Percentiles rank a stretch among this genome's conserved stretches.
These are phyloP conservation scores for Aureobasidium sp. DNA, from an alignment of 2,329 filamentous ascomycete species.

Conservation along the genomic window DNA sequence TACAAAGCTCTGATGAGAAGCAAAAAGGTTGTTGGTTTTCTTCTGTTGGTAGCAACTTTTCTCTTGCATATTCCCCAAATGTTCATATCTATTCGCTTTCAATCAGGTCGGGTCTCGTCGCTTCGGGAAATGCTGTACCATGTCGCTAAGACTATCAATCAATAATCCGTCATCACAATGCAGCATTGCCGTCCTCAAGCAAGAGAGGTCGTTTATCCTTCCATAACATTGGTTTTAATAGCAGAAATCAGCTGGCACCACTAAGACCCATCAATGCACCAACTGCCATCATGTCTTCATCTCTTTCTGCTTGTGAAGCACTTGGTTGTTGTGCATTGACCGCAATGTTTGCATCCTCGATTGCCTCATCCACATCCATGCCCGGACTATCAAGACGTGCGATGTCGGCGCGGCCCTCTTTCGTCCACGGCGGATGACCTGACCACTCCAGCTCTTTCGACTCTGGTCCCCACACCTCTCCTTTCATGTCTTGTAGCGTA, in stretches of 20 bases:
- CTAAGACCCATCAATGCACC: conserved; percentile 19
- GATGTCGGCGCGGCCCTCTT: background rate
- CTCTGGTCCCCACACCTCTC: conserved; percentile 2
- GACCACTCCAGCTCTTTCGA: conserved; percentile 2
- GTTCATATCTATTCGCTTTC: background rate
- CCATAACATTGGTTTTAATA: background rate
- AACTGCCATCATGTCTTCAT: conserved; percentile 19
- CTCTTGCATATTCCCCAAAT: background rate
- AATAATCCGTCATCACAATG: too few relatives aligned
- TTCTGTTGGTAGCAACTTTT: background rate
- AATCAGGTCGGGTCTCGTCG: background rate
- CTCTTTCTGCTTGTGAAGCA: conserved; percentile 15
- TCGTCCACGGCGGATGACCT: background rate
- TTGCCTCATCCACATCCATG: background rate
- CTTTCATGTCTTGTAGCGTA: conserved; percentile 16
- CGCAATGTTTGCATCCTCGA: background rate
- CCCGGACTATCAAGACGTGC: background rate
- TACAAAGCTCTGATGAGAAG: conserved; percentile 58
- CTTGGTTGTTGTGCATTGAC: conserved; percentile 21
- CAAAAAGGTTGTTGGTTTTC: background rate
- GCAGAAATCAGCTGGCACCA: background rate
- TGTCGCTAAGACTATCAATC: background rate
- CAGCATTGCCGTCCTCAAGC: background rate
- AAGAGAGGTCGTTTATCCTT: background rate
- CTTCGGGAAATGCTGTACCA: too few relatives aligned